Base-by-base conservation (phyloP, 2,329 filamentous ascomycete genomes). In the Exophiala sp. region DNA sequence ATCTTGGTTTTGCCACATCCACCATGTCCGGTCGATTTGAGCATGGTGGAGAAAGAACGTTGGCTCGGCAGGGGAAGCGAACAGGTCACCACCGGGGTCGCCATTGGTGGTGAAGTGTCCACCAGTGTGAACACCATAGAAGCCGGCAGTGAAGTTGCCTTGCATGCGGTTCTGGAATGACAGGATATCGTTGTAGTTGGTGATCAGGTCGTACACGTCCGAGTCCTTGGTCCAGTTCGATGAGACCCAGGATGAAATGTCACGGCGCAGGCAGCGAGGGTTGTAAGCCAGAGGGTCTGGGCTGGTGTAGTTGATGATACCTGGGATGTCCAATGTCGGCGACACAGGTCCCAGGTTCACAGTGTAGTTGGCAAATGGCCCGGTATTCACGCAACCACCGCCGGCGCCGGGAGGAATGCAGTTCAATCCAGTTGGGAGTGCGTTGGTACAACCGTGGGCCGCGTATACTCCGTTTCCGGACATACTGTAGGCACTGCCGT, bases 401-500 rank as follows among this genome's bases (percentile, higher is more conserved):
- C 62, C 62, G 5, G 50, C 33, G n/a, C 62, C 62, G 7, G 54
- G 54, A 33, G 62, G 62, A 21, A 63, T 52, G 41, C 54, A 53
- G 43, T 55, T 58, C 12, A 55, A 14, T 5, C 43, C 47, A 2
- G 50, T 53, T 4, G 52, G 51, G 10, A 59, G 34, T 12, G 47
- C 52, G 32, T 51, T 42, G 43, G 58, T 58, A 43, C 44, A 53
- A 16, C 38, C 41, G 39, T 60, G 55, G 5, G 33, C 29, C 18
- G 21, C 42, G 21, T 46, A 55, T 14, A 33, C 35, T 4, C 60
- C 60, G 33, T 69, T 67, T 34, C 69, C 68, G n/a, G 63, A 64
- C 41, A 68, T 63, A 50, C 68, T 71, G 48, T 66, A 66, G 40
- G 63, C 65, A 29, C 68, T 69, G 33, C 71, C 71, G 45, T 71